phyloP scores from a whole-genome alignment of 2,329 filamentous ascomycete species.

The Colletotrichum sojae region DNA sequence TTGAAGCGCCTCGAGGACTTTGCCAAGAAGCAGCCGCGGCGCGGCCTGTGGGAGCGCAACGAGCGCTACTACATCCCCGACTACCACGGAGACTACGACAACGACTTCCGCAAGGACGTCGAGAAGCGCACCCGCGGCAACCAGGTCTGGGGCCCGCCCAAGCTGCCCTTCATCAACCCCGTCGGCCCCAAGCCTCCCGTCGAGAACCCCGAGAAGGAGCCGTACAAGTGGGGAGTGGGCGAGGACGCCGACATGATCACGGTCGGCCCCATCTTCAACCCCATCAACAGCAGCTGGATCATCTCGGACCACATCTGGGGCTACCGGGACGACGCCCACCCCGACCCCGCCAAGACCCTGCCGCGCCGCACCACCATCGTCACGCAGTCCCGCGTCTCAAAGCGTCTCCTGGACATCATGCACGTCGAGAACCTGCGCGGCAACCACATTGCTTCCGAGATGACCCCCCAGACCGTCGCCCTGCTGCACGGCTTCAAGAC shows the following conservation, averaged over 20 bases:
- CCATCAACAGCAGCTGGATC: slow-evolving; percentile 80
- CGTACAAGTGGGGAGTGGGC: slow-evolving; percentile 82
- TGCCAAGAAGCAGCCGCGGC: slow-evolving; percentile 77
- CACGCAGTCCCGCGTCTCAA: slow-evolving; percentile 81
- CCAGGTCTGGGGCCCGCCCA: slow-evolving; percentile 77
- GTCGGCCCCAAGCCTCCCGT: slow-evolving; percentile 75
- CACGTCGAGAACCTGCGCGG: slow-evolving; percentile 81
- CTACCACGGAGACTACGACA: slow-evolving; percentile 75
- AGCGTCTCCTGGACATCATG: slow-evolving; percentile 80
- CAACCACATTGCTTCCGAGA: slow-evolving; percentile 84
- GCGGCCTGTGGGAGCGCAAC: slow-evolving; percentile 81
- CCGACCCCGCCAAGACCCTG: slow-evolving; percentile 66
- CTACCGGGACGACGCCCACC: slow-evolving; percentile 67
- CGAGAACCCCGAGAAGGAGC: slow-evolving; percentile 70
- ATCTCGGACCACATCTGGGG: slow-evolving; percentile 78
- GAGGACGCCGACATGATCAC: slow-evolving; percentile 83
- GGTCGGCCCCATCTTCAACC: slow-evolving; percentile 85
- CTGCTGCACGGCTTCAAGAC: slow-evolving; percentile 85
- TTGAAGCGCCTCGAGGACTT: slow-evolving; percentile 76
- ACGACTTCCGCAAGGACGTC: slow-evolving; percentile 76
- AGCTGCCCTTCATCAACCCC: slow-evolving; percentile 72
- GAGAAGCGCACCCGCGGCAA: slow-evolving; percentile 65
- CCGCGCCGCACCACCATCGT: slow-evolving; percentile 84
- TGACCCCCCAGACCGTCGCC: slow-evolving; percentile 81
- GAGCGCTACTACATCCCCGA: slow-evolving; percentile 81